Evolutionary conservation across 2,329 filamentous ascomycete species (phyloP).

Genomic region (Apiospora aurea): DNA sequence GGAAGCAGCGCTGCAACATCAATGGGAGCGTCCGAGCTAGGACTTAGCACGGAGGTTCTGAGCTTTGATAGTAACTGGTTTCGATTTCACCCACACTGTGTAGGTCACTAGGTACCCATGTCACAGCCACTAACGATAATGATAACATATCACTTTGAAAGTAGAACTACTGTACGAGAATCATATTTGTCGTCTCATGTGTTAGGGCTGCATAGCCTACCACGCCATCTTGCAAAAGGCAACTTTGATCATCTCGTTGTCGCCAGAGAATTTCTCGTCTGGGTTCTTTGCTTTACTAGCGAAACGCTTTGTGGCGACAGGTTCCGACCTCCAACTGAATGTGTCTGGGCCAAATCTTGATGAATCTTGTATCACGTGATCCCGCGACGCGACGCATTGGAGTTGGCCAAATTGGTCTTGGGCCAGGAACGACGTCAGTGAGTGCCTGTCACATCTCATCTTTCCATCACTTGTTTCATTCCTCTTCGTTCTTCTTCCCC

Average conservation of each 20-base stretch:
- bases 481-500: background rate
- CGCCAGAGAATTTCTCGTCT: background rate
- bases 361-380: conserved; percentile 8
- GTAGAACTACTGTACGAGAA: no score
- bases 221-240: background rate
- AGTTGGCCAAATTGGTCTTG: no score
- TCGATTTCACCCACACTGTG: no score
- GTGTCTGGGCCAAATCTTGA: background rate
- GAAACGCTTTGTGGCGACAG: background rate
- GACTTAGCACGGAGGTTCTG: no score
- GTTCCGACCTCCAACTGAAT: background rate
- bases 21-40: no score
- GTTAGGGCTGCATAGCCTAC: no score
- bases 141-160: no score
- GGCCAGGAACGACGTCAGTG: background rate
- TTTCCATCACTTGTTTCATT: background rate
- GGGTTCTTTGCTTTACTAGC: background rate
- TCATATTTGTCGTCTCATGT: no score
- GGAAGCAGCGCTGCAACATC: no score
- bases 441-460: background rate
- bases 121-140: no score
- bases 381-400: background rate
- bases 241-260: background rate
- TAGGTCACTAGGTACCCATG: no score
- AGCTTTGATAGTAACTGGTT: no score